These are phyloP conservation scores for Cryptococcus deneoformans DNA, from an alignment of 1,284 basidiomycete genomes.

Conservation along the genomic window DNA sequence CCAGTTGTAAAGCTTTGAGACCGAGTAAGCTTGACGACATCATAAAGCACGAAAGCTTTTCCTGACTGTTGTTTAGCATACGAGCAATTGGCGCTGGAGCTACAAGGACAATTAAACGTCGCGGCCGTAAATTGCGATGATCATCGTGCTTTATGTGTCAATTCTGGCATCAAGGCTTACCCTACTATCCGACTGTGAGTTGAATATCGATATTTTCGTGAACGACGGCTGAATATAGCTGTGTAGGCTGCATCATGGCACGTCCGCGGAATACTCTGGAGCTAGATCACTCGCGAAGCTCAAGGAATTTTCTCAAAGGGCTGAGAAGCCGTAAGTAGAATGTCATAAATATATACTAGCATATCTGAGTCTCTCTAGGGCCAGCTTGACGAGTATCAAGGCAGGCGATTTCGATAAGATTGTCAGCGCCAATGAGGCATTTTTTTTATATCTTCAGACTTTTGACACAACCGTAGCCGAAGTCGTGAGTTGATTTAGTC, in stretches of 20 bases:
- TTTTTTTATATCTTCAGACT: constrained; percentile 72
- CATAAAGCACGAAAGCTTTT: not conserved
- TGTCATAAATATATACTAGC: not conserved
- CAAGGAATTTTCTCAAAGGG: constrained; percentile 62
- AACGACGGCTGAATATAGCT: not conserved
- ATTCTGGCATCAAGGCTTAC: constrained; percentile 68
- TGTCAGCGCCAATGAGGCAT: constrained; percentile 59
- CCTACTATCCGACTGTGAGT: constrained; percentile 72
- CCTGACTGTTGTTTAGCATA: constrained; percentile 52
- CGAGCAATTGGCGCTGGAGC: constrained; percentile 64
- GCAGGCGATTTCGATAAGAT: constrained; percentile 54
- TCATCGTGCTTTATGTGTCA: constrained; percentile 62
- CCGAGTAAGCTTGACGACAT: constrained; percentile 53
- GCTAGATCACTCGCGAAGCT: constrained; percentile 60
- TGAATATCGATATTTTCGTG: constrained; percentile 11
- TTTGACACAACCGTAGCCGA: constrained; percentile 45
- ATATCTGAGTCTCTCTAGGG: constrained; percentile 37
- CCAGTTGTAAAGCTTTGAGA: constrained; percentile 75
- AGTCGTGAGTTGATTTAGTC: constrained; percentile 32
- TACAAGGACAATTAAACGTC: constrained; percentile 68
- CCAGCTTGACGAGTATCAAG: constrained; percentile 53
- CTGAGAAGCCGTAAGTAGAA: constrained; percentile 58
- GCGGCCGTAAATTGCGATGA: constrained; percentile 85
- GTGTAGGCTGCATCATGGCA: constrained; percentile 50
- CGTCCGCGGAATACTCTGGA: constrained; percentile 47